These are phyloP conservation scores for Kluyveromyces aestuarii DNA, from an alignment of 805 yeast species.

Conservation along the genomic window DNA sequence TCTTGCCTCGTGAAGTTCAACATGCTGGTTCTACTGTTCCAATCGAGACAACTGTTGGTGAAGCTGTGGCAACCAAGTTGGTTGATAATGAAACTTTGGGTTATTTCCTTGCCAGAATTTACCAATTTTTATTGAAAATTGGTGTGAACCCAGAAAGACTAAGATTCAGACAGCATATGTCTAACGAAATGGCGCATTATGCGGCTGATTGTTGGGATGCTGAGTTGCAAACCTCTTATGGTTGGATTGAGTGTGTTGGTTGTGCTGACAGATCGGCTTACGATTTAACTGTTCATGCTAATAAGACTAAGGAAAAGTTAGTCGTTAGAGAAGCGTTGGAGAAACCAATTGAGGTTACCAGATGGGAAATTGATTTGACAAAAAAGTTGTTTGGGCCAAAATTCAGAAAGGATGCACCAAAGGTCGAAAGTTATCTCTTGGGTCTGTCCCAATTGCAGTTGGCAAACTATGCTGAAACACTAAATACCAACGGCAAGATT, in stretches of 20 bases:
- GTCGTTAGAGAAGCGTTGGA: constrained; percentile 87
- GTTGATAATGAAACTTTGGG: constrained; percentile 97
- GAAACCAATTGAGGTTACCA: constrained; percentile 75
- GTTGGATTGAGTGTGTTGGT: constrained; percentile 99
- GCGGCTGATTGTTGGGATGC: constrained; percentile 99
- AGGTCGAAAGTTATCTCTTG: constrained; percentile 72
- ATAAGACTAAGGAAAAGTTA: constrained; percentile 88
- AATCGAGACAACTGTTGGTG: constrained; percentile 63
- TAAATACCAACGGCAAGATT: constrained; percentile 53
- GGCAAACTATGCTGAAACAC: constrained; percentile 64
- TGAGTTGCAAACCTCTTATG: constrained; percentile 89
- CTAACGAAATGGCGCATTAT: constrained; percentile 98
- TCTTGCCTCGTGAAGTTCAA: constrained; percentile 84
- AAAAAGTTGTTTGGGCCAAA: constrained; percentile 97
- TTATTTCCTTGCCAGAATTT: constrained; percentile 91
- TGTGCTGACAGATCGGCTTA: constrained; percentile 99
- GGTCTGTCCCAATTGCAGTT: constrained; percentile 77
- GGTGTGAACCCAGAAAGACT: constrained; percentile 81
- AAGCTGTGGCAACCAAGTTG: constrained; percentile 81
- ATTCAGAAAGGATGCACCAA: constrained; percentile 94
- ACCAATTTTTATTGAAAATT: constrained; percentile 70
- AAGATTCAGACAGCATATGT: constrained; percentile 98
- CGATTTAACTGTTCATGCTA: constrained; percentile 91
- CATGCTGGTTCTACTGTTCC: constrained; percentile 72
- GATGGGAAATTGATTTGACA: constrained; percentile 75